phyloP scores from a whole-genome alignment of 345 rosid species.

The Populus deltoides region DNA sequence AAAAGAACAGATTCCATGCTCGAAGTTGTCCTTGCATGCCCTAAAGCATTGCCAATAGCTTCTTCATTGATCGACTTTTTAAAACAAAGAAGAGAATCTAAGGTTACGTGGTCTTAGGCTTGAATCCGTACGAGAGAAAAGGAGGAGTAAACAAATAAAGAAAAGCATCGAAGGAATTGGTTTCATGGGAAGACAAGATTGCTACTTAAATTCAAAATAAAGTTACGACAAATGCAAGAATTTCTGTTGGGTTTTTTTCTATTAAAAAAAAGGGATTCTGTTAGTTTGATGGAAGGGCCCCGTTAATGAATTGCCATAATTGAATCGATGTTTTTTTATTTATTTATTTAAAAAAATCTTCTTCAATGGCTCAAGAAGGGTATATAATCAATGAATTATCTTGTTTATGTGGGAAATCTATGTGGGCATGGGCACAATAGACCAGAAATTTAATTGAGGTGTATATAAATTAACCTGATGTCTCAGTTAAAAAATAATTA shows the following conservation, averaged over 20 bases:
- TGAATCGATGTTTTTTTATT: no score
- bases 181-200: neutral
- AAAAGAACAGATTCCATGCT: neutral
- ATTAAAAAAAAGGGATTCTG: no score
- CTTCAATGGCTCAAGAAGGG: neutral
- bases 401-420: no score
- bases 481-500: no score
- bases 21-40: neutral
- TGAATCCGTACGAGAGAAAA: neutral
- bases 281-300: neutral
- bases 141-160: neutral
- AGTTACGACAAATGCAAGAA: no score
- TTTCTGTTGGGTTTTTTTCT: neutral
- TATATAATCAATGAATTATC: no score
- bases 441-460: no score
- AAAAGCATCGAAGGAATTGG: neutral
- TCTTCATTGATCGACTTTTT: neutral
- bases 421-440: no score
- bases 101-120: neutral
- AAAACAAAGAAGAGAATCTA: neutral
- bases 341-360: no score
- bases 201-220: neutral
- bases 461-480: rapidly evolving
- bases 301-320: neutral
- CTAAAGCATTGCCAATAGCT: neutral